A percentile compares a stretch with the other conserved stretches of the same genome.
Evolutionary conservation across 2,329 filamentous ascomycete genomes (phyloP).

Genomic region (Septoria linicola): DNA sequence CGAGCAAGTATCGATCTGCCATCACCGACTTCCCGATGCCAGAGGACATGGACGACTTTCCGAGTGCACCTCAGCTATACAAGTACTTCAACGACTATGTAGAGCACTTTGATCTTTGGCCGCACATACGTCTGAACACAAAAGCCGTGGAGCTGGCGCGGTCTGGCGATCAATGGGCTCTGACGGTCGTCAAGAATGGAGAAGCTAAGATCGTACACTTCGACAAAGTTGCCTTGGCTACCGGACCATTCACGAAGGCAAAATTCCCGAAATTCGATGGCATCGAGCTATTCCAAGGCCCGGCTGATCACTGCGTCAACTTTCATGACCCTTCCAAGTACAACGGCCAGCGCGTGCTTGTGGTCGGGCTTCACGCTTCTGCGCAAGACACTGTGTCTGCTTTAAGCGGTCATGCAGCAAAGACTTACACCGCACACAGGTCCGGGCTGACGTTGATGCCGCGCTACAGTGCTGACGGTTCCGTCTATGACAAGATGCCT

Average conservation of each 20-base stretch:
- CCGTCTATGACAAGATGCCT: constrained; percentile 11
- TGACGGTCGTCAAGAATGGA: constrained; percentile 35
- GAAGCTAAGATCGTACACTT: constrained; percentile 30
- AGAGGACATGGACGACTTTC: constrained; percentile 15
- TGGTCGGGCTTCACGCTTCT: constrained; percentile 48
- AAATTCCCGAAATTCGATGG: constrained; percentile 41
- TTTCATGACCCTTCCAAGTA: constrained; percentile 38
- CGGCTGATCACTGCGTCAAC: constrained; percentile 40
- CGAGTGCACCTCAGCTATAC: constrained; percentile 11
- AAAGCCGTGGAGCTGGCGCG: constrained; percentile 18
- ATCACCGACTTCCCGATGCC: constrained; percentile 19
- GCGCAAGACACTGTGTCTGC: constrained; percentile 36
- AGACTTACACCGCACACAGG: constrained; percentile 14
- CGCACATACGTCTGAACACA: constrained; percentile 38
- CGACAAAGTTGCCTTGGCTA: constrained; percentile 40
- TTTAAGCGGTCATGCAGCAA: constrained; percentile 10
- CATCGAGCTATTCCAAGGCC: constrained; percentile 41
- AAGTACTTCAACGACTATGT: constrained; percentile 24
- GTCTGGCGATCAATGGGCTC: constrained; percentile 37
- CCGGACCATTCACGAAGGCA: constrained; percentile 40
- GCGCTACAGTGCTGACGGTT: constrained; percentile 12
- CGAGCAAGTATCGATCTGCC: constrained; percentile 13
- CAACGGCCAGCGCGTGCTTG: constrained; percentile 41
- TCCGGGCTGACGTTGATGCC: constrained; percentile 9
- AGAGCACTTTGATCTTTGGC: constrained; percentile 41